Percentiles rank a stretch among this genome's conserved stretches.
Conservation (phyloP, 352 stramenopile species). For the Pythium graminicola region DNA sequence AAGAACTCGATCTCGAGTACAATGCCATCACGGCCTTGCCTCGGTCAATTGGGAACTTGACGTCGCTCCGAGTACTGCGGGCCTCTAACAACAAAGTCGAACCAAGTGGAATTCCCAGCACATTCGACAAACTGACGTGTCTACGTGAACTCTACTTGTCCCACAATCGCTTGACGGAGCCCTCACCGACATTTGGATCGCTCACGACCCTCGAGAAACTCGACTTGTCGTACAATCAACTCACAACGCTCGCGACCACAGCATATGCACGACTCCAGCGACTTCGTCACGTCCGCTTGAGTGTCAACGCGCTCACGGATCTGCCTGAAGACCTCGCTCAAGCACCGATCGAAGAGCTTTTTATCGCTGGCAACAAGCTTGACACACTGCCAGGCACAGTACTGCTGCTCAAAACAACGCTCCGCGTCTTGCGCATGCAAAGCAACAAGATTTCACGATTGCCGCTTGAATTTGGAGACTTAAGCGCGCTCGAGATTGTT, state of each 20-base stretch:
- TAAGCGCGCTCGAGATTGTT: slow-evolving; percentile 35
- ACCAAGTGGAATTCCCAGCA: slow-evolving; percentile 25
- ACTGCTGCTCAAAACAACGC: slow-evolving; percentile 33
- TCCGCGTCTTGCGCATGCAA: slow-evolving; percentile 51
- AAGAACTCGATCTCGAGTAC: slow-evolving; percentile 63
- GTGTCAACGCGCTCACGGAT: slow-evolving; percentile 40
- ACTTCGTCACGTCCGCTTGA: slow-evolving; percentile 39
- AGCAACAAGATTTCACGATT: slow-evolving; percentile 64
- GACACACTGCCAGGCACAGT: slow-evolving; percentile 35
- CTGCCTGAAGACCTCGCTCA: slow-evolving; percentile 37
- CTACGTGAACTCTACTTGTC: slow-evolving; percentile 37
- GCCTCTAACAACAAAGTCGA: slow-evolving; percentile 43
- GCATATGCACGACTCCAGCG: slow-evolving; percentile 33
- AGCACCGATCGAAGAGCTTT: slow-evolving; percentile 41
- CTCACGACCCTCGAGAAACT: slow-evolving; percentile 33
- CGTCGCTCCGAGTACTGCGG: slow-evolving; percentile 35
- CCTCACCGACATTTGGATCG: slow-evolving; percentile 24
- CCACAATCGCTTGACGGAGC: slow-evolving; percentile 46
- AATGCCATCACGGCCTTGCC: slow-evolving; percentile 45
- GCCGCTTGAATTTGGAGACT: slow-evolving; percentile 46
- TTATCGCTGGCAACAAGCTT: slow-evolving; percentile 56
- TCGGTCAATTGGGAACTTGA: slow-evolving; percentile 33
- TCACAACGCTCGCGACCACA: slow-evolving; percentile 36
- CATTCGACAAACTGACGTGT: slow-evolving; percentile 27
- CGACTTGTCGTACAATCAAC: slow-evolving; percentile 64